Base-by-base conservation (phyloP, 2,329 filamentous ascomycete genomes). In the Graphiopsis chlorocephala region DNA sequence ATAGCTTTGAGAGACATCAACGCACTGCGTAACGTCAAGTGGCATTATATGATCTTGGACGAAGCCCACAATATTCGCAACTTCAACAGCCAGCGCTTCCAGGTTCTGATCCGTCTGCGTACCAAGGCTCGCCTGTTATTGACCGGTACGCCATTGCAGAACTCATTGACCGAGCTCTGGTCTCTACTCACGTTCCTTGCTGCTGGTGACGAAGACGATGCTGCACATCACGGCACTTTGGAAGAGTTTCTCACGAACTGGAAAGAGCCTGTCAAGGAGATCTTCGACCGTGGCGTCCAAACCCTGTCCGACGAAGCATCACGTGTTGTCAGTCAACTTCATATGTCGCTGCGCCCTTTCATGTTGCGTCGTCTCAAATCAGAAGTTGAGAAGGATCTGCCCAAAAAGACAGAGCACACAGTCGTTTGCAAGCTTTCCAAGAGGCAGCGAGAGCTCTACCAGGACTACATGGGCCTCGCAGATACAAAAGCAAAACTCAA, bases 41-140 rank as follows among this genome's bases (percentile, higher is more conserved):
- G 96, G 96, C 93, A 98, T 75, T 99, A 98, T 78, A 92, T 99
- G 86, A 93, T 99, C 68, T 86, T 99, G 1, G 95, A 99, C 71
- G 95, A 99, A 80, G 95, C 96, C 0, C 95, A 99, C 81, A 98
- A 99, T 79, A 99, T 99, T 84, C 98, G 99, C 75, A 99, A 99
- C 78, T 99, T 98, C 83, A 93, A 96, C 73, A 97, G 94, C 1
- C 93, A 97, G 76, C 85, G 94, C 68, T 99, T 95, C 93, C 95
- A 98, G 76, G 94, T 93, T 0, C 85, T 99, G 68, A 86, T 99
- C 25, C 95, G 91, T 0, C 96, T 99, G 80, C 94, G 96, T 72
- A 98, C 95, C 0, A 88, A 90, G 68, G 89, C 93, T 29, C 87
- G 95, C 35, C 85, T 99, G 12, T 81, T 99, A 0, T 83, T 99